Percentiles rank a stretch among this genome's conserved stretches.
These are phyloP conservation scores for Ascochyta clinopodiicola DNA, from an alignment of 2,329 filamentous ascomycete species.

Conservation along the genomic window DNA sequence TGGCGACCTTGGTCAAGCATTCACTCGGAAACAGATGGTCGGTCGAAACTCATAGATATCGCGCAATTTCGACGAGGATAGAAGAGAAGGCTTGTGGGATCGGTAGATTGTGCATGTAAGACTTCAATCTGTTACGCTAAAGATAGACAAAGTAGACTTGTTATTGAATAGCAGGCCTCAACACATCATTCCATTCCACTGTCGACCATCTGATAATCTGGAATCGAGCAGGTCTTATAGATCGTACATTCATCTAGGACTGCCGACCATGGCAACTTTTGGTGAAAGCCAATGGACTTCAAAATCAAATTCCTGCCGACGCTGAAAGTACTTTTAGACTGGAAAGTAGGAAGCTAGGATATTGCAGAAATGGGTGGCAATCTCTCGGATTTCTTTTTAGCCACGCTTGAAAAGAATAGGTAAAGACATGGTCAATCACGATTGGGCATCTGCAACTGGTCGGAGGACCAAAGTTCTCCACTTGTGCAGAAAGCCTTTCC, in stretches of 20 bases:
- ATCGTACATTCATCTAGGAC: neutral
- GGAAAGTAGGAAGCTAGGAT: neutral
- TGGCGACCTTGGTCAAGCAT: neutral
- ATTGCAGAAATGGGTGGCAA: neutral
- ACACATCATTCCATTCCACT: neutral
- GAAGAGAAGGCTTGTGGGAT: neutral
- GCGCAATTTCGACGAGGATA: neutral
- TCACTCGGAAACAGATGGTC: neutral
- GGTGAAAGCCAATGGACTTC: neutral
- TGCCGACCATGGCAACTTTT: neutral
- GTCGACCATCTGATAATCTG: neutral
- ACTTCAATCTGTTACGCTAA: neutral
- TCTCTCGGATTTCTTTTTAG: too few species aligned
- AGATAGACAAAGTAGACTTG: neutral
- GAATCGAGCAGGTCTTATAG: neutral
- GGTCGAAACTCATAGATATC: neutral
- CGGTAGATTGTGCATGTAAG: too few species aligned
- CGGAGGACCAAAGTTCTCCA: constrained; percentile 9
- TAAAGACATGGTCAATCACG: neutral
- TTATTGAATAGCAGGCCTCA: neutral
- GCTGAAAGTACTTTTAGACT: neutral
- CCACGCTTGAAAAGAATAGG: neutral
- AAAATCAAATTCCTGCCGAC: neutral
- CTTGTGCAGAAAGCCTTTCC: neutral
- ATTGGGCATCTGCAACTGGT: neutral